Evolutionary conservation across 2,329 filamentous ascomycete species (phyloP).

Genomic region (Mollisiaceae sp.): DNA sequence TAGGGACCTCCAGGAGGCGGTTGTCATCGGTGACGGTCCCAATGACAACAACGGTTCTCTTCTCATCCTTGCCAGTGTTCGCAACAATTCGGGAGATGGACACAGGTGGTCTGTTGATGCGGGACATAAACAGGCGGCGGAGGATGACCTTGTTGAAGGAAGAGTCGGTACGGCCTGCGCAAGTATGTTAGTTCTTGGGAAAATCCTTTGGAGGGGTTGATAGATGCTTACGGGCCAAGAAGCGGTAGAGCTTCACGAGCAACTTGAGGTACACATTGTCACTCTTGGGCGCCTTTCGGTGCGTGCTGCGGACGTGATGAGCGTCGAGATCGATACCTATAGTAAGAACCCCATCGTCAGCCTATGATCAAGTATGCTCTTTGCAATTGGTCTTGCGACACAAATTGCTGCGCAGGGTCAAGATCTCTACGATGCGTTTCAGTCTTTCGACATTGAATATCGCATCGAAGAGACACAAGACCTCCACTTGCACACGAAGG

Average conservation of each 20-base stretch:
- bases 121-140: constrained; percentile 96
- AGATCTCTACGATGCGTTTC: constrained; percentile 30
- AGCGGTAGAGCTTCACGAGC: constrained; percentile 97
- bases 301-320: constrained; percentile 72
- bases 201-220: constrained; percentile 10
- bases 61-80: constrained; percentile 70
- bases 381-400: constrained; percentile 44
- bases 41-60: constrained; percentile 91
- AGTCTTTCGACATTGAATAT: constrained; percentile 29
- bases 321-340: constrained; percentile 74
- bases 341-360: constrained; percentile 61
- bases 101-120: constrained; percentile 95
- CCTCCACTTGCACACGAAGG: constrained; percentile 45
- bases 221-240: constrained; percentile 83
- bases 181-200: not conserved
- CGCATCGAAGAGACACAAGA: constrained; percentile 32
- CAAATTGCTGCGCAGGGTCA: constrained; percentile 41
- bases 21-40: constrained; percentile 98
- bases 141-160: constrained; percentile 99
- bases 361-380: constrained; percentile 71
- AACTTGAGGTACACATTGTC: constrained; percentile 98
- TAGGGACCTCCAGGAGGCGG: constrained; percentile 87
- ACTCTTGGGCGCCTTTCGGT: constrained; percentile 96
- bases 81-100: constrained; percentile 88
- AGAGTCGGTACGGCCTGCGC: constrained; percentile 83